Percentiles rank a stretch among this genome's conserved stretches.
These are phyloP conservation scores for Apium graveolens DNA, from an alignment of 129 eudicot genomes.

Conservation along the genomic window DNA sequence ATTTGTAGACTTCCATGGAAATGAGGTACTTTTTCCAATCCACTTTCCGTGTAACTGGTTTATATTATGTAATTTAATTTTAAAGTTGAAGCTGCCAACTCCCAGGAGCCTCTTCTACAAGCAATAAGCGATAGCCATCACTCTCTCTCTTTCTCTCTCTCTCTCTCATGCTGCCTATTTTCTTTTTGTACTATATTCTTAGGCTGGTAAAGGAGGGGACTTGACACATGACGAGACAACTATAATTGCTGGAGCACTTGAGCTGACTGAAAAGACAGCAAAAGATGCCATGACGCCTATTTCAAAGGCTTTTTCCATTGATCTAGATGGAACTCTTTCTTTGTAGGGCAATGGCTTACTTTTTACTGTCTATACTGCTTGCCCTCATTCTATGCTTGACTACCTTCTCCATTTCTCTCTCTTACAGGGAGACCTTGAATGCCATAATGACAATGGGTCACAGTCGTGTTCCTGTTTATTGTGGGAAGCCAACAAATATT, in stretches of 20 bases:
- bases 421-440: constrained; percentile 86
- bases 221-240: constrained; percentile 98
- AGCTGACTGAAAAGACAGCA: constrained; percentile 87
- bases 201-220: constrained; percentile 99
- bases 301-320: constrained; percentile 95
- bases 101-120: not conserved
- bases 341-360: constrained; percentile 54
- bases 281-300: constrained; percentile 99
- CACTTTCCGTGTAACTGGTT: not conserved
- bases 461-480: constrained; percentile 94
- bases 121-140: not conserved
- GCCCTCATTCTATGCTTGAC: not conserved
- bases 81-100: not conserved
- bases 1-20: constrained; percentile 93
- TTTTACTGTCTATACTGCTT: constrained; percentile 9
- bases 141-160: not conserved
- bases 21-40: constrained; percentile 54
- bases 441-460: constrained; percentile 95
- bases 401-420: constrained; percentile 12
- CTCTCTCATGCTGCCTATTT: not conserved
- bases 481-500: constrained; percentile 56
- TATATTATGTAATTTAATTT: not conserved
- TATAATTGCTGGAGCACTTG: constrained; percentile 94
- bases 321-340: constrained; percentile 93
- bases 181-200: constrained; percentile 9